Evolutionary conservation across 2,329 filamentous ascomycete genomes (phyloP), one percentile per base, ranked within the genome.

Genomic region (Aspergillus novofumigatus): DNA sequence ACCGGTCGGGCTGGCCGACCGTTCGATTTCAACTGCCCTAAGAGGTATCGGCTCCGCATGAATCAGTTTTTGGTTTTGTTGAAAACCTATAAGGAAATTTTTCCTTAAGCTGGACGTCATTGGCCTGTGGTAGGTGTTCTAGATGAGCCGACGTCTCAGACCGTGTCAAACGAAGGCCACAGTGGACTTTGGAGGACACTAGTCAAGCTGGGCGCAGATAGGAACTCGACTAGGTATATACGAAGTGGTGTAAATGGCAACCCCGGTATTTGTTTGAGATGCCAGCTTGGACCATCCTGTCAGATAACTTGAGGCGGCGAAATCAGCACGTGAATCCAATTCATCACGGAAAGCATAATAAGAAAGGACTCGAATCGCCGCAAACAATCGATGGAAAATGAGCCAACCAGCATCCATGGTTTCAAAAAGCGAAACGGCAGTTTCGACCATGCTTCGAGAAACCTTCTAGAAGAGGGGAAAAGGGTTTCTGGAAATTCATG

Each of bases 401-500:
- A 38, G 6, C 32, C 32, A 38, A 38, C 32, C 32, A 38, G 32
- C 32, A 17, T 14, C 32, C 32, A 38, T 38, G 32, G 32, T 17
- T 38, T 7, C 32, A 38, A 17, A 38, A 38, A 3, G 5, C 14
- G 14, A 38, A 38, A 38, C 6, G 10, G 20, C 41, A 21, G 21
- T 20, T 23, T 44, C 11, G 11, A 47, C 11, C 23, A 23, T 3
- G 52, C 52, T 61, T 61, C 59, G 57, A 59, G 59, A 61, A 61
- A 21, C 20, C n/a, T 61, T 61, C 59, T 61, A 61, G 59, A 61
- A 61, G 49, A 41, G 51, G 47, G 32, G 42, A 20, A 21, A 25
- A 50, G 21, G n/a, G 23, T 32, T 21, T 25, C 45, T 35, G 20
- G 9, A 25, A 21, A 42, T 17, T n/a, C 11, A 20, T 26, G 44